Evolutionary conservation across 805 yeast genomes (phyloP), one percentile per base, ranked within the genome.

Genomic region (Tetrapisispora namnaoensis): DNA sequence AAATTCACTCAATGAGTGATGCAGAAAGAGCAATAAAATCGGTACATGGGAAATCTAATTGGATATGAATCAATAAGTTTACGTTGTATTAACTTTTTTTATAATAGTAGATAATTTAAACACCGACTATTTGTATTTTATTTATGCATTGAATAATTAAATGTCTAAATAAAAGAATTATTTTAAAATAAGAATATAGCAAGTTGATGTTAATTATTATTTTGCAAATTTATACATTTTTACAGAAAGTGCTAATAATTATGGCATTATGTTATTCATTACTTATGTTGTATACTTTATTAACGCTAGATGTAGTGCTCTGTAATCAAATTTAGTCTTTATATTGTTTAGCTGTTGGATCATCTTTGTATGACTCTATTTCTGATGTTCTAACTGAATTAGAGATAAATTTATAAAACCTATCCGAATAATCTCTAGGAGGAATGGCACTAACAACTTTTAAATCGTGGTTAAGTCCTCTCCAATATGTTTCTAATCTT

Each of bases 361-460:
- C 49, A 38, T 62, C 66, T 41, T 50, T 55, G 49, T 56, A 62
- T 13, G 28, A 17, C 10, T 45, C 45, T 9, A 48, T 51, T 3
- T 62, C 62, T 16, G 49, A 39, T n/a, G 63, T 57, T 50, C 66
- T 67, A 21, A 70, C 59, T 6, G 74, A 69, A 18, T 60, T 53
- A 34, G 60, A 62, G n/a, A 93, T 80, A 62, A 93, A 93, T 18
- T 73, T 71, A 51, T 83, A 71, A 62, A 93, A 90, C 58, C 99
- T 74, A 49, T 83, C 83, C 9, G 96, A 97, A 60, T 93, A 93
- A 57, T 90, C 98, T 6, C 60, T 59, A 0, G 98, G 90, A 0
- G 99, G 98, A 13, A 93, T 73, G 0, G 99, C 95, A 55, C 95
- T 86, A 2, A 95, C 81, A 3, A 82, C 76, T 41, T 74, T 75